Conservation (phyloP, 1,284 basidiomycete species). For the Amylostereum areolatum region DNA sequence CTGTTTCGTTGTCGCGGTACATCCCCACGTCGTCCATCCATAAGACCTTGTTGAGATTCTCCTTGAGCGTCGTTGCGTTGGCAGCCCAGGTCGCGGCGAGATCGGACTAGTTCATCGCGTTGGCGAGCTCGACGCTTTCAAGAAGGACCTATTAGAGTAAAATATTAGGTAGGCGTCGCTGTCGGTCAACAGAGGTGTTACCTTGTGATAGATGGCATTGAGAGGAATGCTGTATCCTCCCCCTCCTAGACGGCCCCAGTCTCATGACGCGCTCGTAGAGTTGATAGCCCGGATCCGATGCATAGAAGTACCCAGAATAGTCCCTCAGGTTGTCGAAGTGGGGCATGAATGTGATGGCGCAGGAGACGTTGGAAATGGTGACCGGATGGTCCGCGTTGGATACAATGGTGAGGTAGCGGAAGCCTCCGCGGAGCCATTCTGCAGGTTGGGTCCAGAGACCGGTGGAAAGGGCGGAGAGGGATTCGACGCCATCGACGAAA, state of each 20-base stretch:
- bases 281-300: slow-evolving; percentile 37
- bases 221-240: slow-evolving; percentile 43
- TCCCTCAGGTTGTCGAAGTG: slow-evolving; percentile 44
- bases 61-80: slow-evolving; percentile 39
- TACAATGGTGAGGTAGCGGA: slow-evolving; percentile 49
- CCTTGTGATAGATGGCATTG: slow-evolving; percentile 44
- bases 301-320: slow-evolving; percentile 53
- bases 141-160: slow-evolving; percentile 31
- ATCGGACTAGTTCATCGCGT: slow-evolving; percentile 33
- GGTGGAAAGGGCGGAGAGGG: slow-evolving; percentile 24
- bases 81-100: slow-evolving; percentile 27
- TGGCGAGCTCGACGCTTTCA: slow-evolving; percentile 42
- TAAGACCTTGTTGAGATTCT: slow-evolving; percentile 34
- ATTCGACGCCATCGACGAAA: slow-evolving; percentile 42
- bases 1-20: slow-evolving; percentile 40
- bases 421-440: slow-evolving; percentile 42
- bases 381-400: slow-evolving; percentile 30
- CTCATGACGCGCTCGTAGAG: slow-evolving; percentile 48
- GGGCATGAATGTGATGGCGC: slow-evolving; percentile 50
- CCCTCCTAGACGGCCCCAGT: slow-evolving; percentile 45
- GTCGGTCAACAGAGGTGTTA: slow-evolving; percentile 10
- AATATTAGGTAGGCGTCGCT: not conserved
- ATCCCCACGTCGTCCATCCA: slow-evolving; percentile 38
- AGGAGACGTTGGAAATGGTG: slow-evolving; percentile 45
- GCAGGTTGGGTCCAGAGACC: slow-evolving; percentile 47